Conservation (phyloP, 1,139 yeast species). For the Geotrichum histeridarum region DNA sequence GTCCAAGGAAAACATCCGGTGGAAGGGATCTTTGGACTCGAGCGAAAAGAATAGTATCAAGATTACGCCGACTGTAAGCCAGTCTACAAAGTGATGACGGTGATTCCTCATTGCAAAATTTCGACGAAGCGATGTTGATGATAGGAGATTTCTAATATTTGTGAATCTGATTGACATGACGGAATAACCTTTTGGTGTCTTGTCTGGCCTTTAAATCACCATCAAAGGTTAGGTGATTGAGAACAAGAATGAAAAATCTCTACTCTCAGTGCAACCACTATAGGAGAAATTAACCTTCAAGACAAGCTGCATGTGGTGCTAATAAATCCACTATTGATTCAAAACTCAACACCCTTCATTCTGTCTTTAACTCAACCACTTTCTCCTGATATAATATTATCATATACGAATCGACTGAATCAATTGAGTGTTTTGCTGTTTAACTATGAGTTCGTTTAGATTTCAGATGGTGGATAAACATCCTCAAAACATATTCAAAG, state of each 20-base stretch:
- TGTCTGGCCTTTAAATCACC: too few relatives aligned
- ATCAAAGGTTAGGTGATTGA: too few relatives aligned
- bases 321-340: neutral
- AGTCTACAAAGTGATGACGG: conserved; percentile 14
- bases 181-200: too few relatives aligned
- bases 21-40: conserved; percentile 33
- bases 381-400: neutral
- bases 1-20: conserved; percentile 32
- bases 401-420: neutral
- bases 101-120: conserved; percentile 6
- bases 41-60: conserved; percentile 7
- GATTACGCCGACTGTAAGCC: conserved; percentile 10
- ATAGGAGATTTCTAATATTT: neutral
- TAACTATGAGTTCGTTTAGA: conserved; percentile 8
- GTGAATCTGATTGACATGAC: neutral
- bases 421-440: neutral
- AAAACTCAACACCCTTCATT: neutral
- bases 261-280: too few relatives aligned
- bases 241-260: too few relatives aligned
- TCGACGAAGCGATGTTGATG: neutral
- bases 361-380: conserved; percentile 1
- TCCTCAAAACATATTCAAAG: conserved; percentile 15
- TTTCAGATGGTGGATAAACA: conserved; percentile 14
- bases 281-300: too few relatives aligned
- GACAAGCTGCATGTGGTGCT: neutral